Percentiles rank a stretch among this genome's conserved stretches.
Conservation (phyloP, 1,284 basidiomycete genomes). For the Papiliotrema nemorosa region DNA sequence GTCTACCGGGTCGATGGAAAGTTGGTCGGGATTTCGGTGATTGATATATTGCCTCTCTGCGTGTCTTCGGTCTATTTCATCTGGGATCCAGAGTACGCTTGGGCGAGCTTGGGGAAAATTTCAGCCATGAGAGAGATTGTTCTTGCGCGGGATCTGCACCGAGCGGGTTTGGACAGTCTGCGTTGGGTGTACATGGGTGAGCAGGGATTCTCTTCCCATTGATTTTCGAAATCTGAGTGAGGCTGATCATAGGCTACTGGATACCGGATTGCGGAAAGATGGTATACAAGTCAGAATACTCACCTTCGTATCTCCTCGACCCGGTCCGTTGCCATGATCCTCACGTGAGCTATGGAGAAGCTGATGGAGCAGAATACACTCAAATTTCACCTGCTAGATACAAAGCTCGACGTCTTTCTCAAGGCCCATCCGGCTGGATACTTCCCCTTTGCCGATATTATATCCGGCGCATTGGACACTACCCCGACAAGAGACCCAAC, state of each 20-base stretch:
- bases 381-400: slow-evolving; percentile 66
- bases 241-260: slow-evolving; percentile 68
- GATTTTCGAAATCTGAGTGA: not conserved
- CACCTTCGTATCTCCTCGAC: slow-evolving; percentile 82
- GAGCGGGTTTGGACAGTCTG: slow-evolving; percentile 64
- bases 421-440: slow-evolving; percentile 55
- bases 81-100: slow-evolving; percentile 75
- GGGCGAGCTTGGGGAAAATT: slow-evolving; percentile 72
- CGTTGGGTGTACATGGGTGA: slow-evolving; percentile 77
- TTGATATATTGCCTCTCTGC: slow-evolving; percentile 86
- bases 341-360: too few relatives aligned
- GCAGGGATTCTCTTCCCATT: slow-evolving; percentile 17
- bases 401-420: slow-evolving; percentile 61
- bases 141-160: slow-evolving; percentile 66
- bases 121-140: slow-evolving; percentile 76
- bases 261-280: slow-evolving; percentile 91
- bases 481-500: slow-evolving; percentile 5
- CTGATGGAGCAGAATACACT: slow-evolving; percentile 61
- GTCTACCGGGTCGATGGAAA: slow-evolving; percentile 75
- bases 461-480: slow-evolving; percentile 5
- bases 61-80: slow-evolving; percentile 96
- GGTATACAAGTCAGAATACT: slow-evolving; percentile 92
- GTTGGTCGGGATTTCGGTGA: slow-evolving; percentile 80
- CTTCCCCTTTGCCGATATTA: slow-evolving; percentile 33
- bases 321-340: slow-evolving; percentile 56